Evolutionary conservation across 257 asterid genomes (phyloP).

Genomic region (Penstemon newberryi): DNA sequence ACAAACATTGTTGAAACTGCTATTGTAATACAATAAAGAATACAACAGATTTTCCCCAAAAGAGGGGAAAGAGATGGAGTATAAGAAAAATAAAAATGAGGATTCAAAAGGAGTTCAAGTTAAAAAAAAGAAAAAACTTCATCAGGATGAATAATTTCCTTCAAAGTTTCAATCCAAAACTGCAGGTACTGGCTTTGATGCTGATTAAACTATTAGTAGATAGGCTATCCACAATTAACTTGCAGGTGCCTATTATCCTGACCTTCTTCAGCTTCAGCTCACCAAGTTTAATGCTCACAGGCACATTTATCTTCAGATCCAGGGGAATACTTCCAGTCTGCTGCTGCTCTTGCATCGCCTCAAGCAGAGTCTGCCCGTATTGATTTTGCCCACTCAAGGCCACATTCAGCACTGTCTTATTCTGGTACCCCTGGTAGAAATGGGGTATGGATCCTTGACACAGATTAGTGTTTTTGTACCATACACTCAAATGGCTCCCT

Average conservation of each 20-base stretch:
- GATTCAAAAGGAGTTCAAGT: slow-evolving; percentile 1
- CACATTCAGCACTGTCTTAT: slow-evolving; percentile 56
- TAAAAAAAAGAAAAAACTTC: neutral
- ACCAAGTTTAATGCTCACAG: slow-evolving; percentile 73
- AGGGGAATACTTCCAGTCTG: slow-evolving; percentile 78
- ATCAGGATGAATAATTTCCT: slow-evolving; percentile 7
- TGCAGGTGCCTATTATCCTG: slow-evolving; percentile 64
- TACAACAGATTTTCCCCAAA: slow-evolving; percentile 1
- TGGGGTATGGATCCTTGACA: slow-evolving; percentile 74
- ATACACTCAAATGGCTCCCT: slow-evolving; percentile 78
- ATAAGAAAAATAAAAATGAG: neutral
- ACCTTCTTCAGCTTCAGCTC: slow-evolving; percentile 68
- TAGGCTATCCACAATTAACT: slow-evolving; percentile 70
- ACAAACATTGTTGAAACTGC: slow-evolving; percentile 5
- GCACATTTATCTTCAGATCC: slow-evolving; percentile 78
- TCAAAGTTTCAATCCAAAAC: slow-evolving; percentile 65
- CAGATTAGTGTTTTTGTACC: slow-evolving; percentile 72
- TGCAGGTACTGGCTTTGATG: slow-evolving; percentile 75
- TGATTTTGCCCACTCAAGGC: slow-evolving; percentile 64
- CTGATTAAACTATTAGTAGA: slow-evolving; percentile 61
- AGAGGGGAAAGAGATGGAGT: slow-evolving; percentile 9
- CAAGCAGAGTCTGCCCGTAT: slow-evolving; percentile 66
- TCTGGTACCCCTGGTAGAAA: slow-evolving; percentile 87
- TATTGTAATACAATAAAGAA: slow-evolving; percentile 3
- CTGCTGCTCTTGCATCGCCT: slow-evolving; percentile 81